A percentile compares a stretch with the other conserved stretches of the same genome.
Evolutionary conservation across 331 rosid species (phyloP).

Genomic region (Prunus yedoensis): DNA sequence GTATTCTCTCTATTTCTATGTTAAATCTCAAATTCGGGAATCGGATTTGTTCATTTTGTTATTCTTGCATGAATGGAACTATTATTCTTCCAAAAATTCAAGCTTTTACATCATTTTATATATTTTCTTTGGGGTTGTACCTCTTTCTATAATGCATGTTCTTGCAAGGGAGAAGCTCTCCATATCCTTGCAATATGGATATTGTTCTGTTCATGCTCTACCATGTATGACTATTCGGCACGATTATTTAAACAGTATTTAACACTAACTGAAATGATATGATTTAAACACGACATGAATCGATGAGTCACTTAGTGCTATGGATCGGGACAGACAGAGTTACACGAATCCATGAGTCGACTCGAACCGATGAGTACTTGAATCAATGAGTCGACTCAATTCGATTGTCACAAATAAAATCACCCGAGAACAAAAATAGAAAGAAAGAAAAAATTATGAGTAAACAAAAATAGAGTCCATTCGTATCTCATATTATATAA

Average conservation of each 20-base stretch:
- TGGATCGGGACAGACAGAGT: too few relatives aligned
- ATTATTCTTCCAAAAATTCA: background rate
- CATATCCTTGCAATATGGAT: background rate
- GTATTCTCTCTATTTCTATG: background rate
- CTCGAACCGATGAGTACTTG: too few relatives aligned
- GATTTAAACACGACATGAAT: background rate
- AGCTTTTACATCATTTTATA: background rate
- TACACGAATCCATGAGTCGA: too few relatives aligned
- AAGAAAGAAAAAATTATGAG: too few relatives aligned
- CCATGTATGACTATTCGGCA: background rate
- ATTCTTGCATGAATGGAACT: background rate
- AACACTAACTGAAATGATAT: background rate
- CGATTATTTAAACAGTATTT: too few relatives aligned
- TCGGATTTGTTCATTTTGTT: background rate
- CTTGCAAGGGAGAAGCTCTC: background rate
- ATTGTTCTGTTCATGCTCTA: background rate
- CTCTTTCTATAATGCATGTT: background rate
- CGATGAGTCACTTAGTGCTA: too few relatives aligned
- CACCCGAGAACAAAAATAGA: too few relatives aligned
- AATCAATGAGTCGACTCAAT: too few relatives aligned
- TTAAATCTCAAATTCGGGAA: background rate
- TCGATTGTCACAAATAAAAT: too few relatives aligned
- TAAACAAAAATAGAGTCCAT: too few relatives aligned
- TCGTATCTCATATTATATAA: too few relatives aligned
- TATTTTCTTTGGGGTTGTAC: background rate